phyloP scores from a whole-genome alignment of 768 basidiomycete genomes.

The Tulasnella sp. region DNA sequence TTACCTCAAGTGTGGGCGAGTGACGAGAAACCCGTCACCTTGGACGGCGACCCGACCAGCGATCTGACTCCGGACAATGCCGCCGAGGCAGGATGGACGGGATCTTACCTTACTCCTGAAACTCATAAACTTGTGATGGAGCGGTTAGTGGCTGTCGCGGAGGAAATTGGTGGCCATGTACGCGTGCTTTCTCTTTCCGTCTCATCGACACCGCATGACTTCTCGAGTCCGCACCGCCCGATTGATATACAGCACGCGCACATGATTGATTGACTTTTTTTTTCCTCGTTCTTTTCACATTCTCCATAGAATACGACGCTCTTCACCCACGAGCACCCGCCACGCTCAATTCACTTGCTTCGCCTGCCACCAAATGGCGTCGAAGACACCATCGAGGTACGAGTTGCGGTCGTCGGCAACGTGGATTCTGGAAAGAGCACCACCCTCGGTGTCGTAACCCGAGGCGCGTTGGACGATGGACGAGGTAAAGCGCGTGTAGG shows the following conservation, averaged over 20 bases:
- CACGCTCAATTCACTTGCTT: slow-evolving; percentile 64
- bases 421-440: slow-evolving; percentile 87
- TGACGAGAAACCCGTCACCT: neutral
- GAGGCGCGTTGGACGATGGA: slow-evolving; percentile 80
- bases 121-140: slow-evolving; percentile 56
- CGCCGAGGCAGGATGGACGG: slow-evolving; percentile 55
- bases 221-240: neutral
- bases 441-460: slow-evolving; percentile 91
- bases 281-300: slow-evolving; percentile 10
- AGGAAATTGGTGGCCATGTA: slow-evolving; percentile 84
- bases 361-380: slow-evolving; percentile 77
- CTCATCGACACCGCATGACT: too few relatives aligned
- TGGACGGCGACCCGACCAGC: slow-evolving; percentile 45
- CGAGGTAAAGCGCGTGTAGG: slow-evolving; percentile 81
- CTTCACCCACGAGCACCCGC: slow-evolving; percentile 51
- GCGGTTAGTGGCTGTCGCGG: slow-evolving; percentile 55
- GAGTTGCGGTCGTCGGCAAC: slow-evolving; percentile 92
- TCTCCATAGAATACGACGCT: slow-evolving; percentile 59
- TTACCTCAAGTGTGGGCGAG: slow-evolving; percentile 56
- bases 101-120: slow-evolving; percentile 53
- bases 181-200: slow-evolving; percentile 21
- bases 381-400: slow-evolving; percentile 83
- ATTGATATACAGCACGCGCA: neutral
- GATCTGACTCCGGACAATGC: slow-evolving; percentile 46
- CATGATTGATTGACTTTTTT: neutral